Base-by-base conservation (phyloP, 2,329 filamentous ascomycete species). In the Calonectria leucothoes region DNA sequence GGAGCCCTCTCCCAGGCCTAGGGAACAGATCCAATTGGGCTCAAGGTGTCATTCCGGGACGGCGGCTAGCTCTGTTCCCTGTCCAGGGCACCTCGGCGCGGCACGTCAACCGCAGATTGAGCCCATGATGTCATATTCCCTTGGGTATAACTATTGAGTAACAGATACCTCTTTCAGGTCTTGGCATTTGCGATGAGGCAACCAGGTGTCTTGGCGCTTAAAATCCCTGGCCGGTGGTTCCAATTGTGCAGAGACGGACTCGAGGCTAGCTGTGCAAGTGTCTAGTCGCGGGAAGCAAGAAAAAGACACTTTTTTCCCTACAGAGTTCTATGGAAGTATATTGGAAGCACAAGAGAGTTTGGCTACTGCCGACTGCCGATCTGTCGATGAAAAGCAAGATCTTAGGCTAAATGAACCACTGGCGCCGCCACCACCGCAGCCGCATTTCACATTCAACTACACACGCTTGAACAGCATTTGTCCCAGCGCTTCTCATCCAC, bases 71-170 rank as follows among this genome's bases (percentile, higher is more conserved):
- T 39, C n/a, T 37, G 39, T 33, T 27, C 55, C 55, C 55, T 59
- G 33, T 59, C 14, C 11, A 17, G n/a, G 33, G 15, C n/a, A 25
- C 55, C 55, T 59, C 33, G 55, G 55, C 33, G 55, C 55, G 11
- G 55, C 55, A 59, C 33, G n/a, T 59, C 55, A 59, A 59, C 55
- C 33, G 55, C 55, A 59, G 55, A 39, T 59, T 59, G 55, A 39
- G 55, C 55, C 31, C 33, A 59, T 59, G 55, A 59, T 59, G 55
- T 59, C 55, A 59, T 59, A 23, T 25, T n/a, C n/a, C 23, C 6
- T 17, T 37, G 10, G 33, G n/a, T 27, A 59, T 59, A 59, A 59
- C 25, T 35, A 59, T 59, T 59, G 23, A 37, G 55, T 59, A 59
- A 59, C 33, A 37, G 39, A 59, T 59, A 27, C 55, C 55, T 37